phyloP scores from a whole-genome alignment of 73 alveolate species.

The Tetrahymena malaccensis region DNA sequence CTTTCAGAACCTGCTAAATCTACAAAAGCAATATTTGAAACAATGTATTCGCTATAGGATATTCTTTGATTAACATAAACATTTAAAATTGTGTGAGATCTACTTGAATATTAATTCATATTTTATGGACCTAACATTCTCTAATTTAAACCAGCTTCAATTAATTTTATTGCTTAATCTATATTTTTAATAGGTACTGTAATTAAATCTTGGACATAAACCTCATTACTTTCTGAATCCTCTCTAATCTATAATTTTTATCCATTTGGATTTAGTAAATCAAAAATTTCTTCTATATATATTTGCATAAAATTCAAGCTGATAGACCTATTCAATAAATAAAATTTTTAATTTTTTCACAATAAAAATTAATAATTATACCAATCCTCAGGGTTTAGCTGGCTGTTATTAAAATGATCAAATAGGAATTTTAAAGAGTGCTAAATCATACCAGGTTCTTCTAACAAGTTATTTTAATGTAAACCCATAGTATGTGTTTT shows the following conservation, averaged over 20 bases:
- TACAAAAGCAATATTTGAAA: conserved; percentile 34
- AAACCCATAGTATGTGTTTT: neutral
- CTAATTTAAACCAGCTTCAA: neutral
- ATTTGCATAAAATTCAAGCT: neutral
- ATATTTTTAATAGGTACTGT: neutral
- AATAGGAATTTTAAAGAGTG: neutral
- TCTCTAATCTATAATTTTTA: neutral
- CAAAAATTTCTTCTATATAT: neutral
- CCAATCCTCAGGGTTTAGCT: neutral
- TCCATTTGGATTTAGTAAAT: neutral
- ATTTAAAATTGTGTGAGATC: conserved; percentile 36
- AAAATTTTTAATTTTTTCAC: neutral
- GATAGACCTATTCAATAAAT: neutral
- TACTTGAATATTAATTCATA: neutral
- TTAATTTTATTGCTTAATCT: neutral
- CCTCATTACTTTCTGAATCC: neutral
- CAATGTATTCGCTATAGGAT: neutral
- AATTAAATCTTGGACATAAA: neutral
- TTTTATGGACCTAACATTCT: neutral
- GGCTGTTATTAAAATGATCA: neutral
- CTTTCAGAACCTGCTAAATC: conserved; percentile 97
- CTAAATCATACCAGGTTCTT: neutral
- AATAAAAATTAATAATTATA: neutral
- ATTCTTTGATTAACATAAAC: conserved; percentile 2
- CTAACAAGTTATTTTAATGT: neutral